These are phyloP conservation scores for Botryotinia convoluta DNA, from an alignment of 2,329 filamentous ascomycete species.

Conservation along the genomic window DNA sequence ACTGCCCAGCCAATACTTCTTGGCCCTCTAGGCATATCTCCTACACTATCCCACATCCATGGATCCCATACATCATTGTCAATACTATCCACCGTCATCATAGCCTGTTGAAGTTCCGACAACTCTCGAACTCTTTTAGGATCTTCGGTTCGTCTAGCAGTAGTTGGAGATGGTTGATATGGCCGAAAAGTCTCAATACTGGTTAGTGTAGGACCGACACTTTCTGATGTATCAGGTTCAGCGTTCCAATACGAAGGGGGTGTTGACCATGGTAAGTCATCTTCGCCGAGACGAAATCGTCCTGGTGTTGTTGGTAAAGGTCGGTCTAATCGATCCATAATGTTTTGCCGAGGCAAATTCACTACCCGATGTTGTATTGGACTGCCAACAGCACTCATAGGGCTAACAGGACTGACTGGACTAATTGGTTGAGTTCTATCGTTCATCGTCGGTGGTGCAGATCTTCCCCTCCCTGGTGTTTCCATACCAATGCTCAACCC, in stretches of 20 bases:
- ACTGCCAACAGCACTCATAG: conserved; percentile 24
- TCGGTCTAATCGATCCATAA: conserved; percentile 4
- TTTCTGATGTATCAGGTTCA: conserved; percentile 18
- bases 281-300: conserved; percentile 37
- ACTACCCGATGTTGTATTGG: conserved; percentile 22
- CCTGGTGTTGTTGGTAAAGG: conserved; percentile 36
- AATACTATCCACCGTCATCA: conserved; percentile 39
- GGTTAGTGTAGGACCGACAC: neutral
- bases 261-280: conserved; percentile 37
- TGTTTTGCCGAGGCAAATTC: conserved; percentile 17
- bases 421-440: conserved; percentile 26
- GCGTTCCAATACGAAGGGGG: conserved; percentile 32
- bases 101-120: conserved; percentile 35
- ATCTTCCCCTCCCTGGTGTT: conserved; percentile 30
- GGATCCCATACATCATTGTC: conserved; percentile 33
- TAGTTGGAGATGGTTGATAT: conserved; percentile 6
- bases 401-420: conserved; percentile 26
- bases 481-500: conserved; percentile 20
- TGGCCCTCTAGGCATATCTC: conserved; percentile 31
- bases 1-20: conserved; percentile 38
- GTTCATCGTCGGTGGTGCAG: conserved; percentile 32
- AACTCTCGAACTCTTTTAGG: conserved; percentile 34
- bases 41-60: conserved; percentile 32
- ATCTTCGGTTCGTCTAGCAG: conserved; percentile 30
- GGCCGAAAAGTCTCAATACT: neutral